Conservation (phyloP, 192 early-diverging fungal genomes). For the Martensiomyces pterosporus region DNA sequence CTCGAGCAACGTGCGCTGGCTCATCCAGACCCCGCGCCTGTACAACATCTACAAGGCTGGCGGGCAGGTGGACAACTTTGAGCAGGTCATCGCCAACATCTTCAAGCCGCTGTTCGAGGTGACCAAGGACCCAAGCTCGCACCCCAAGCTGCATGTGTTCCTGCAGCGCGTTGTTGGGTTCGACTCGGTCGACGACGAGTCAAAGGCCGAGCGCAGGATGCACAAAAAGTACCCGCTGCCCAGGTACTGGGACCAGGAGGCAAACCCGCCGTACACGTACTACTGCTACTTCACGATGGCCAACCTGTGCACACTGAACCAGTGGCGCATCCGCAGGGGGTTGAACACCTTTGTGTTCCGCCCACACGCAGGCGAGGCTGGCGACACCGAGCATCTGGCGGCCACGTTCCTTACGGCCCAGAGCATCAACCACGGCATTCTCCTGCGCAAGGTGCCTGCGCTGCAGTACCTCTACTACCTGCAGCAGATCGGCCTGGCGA, state of each 20-base stretch:
- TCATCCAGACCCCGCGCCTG: conserved; percentile 80
- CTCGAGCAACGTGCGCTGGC: conserved; percentile 84
- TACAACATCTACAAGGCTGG: conserved; percentile 74
- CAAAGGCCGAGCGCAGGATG: conserved; percentile 69
- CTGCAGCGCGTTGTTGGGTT: conserved; percentile 85
- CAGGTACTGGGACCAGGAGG: conserved; percentile 45
- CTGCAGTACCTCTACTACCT: conserved; percentile 87
- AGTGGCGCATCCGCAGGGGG: conserved; percentile 58
- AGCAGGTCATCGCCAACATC: conserved; percentile 69
- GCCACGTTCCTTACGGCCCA: conserved; percentile 78
- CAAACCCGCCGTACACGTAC: conserved; percentile 88
- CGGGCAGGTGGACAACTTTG: conserved; percentile 60
- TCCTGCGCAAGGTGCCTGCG: conserved; percentile 82
- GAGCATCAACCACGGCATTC: conserved; percentile 81
- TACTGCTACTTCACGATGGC: conserved; percentile 83
- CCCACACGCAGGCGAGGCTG: conserved; percentile 87
- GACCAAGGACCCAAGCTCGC: conserved; percentile 65
- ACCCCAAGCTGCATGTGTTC: conserved; percentile 83
- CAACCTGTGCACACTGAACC: conserved; percentile 73
- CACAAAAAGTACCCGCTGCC: conserved; percentile 70
- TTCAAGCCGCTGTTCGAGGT: conserved; percentile 86
- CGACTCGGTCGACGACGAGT: conserved; percentile 87
- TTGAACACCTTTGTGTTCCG: conserved; percentile 89
- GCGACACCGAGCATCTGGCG: conserved; percentile 84
- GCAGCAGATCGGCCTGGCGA: conserved; percentile 86